Evolutionary conservation across 2,329 filamentous ascomycete species (phyloP).

Genomic region (Penicillium aurantiogriseum): DNA sequence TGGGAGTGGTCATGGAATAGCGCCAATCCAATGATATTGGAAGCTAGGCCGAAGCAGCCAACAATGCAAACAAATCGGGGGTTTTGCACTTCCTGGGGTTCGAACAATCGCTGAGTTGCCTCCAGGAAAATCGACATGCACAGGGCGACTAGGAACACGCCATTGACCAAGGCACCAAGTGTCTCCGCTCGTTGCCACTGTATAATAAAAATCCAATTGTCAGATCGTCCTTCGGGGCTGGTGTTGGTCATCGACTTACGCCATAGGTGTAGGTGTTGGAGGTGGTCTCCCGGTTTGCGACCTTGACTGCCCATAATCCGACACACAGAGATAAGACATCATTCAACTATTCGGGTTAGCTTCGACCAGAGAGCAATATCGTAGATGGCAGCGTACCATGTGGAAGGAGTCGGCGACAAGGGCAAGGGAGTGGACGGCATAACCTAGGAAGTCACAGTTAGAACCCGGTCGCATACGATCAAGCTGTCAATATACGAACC

Average conservation of each 20-base stretch:
- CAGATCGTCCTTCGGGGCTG: constrained; percentile 6
- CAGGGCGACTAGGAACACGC: constrained; percentile 93
- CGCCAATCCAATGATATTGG: constrained; percentile 84
- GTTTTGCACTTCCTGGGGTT: constrained; percentile 82
- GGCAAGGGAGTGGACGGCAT: constrained; percentile 85
- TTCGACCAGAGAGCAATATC: not conserved
- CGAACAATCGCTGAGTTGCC: constrained; percentile 85
- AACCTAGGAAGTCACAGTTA: constrained; percentile 50
- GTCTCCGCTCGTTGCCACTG: constrained; percentile 98
- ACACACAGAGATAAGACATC: constrained; percentile 94
- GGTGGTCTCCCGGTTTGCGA: constrained; percentile 73
- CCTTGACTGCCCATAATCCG: constrained; percentile 90
- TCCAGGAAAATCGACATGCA: constrained; percentile 97
- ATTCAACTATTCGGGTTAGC: constrained; percentile 64
- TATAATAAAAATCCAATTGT: constrained; percentile 1
- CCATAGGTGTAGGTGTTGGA: constrained; percentile 96
- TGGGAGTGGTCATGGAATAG: constrained; percentile 94
- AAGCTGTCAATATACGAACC: constrained; percentile 46
- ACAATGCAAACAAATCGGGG: constrained; percentile 87
- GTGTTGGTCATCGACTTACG: constrained; percentile 52
- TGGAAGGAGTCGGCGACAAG: constrained; percentile 97
- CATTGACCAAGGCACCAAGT: constrained; percentile 92
- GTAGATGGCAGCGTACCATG: constrained; percentile 63
- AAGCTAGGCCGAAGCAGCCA: constrained; percentile 78
- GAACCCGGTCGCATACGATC: not conserved